These are phyloP conservation scores for Trypanosoma mega DNA, from an alignment of 208 protist genomes.

Conservation along the genomic window DNA sequence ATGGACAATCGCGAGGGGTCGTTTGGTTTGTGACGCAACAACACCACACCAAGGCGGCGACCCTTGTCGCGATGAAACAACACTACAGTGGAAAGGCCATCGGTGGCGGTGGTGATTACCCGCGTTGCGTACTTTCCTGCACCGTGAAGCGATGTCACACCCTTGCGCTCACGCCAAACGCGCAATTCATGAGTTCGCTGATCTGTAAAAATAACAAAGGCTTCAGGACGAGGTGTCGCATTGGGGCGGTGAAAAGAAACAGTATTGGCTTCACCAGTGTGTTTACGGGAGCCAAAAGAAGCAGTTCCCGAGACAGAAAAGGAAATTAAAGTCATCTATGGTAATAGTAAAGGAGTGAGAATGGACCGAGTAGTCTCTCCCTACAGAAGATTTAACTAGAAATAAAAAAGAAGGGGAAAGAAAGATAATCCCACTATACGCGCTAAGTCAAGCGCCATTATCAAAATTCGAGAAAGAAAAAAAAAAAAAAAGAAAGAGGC, in stretches of 20 bases:
- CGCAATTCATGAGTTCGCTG: constrained; percentile 17
- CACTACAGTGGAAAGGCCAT: constrained; percentile 21
- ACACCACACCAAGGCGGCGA: constrained; percentile 21
- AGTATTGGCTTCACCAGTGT: constrained; percentile 5
- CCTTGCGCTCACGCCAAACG: constrained; percentile 22
- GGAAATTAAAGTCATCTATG: neutral
- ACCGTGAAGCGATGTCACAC: constrained; percentile 15
- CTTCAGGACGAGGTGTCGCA: neutral
- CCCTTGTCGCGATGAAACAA: constrained; percentile 34
- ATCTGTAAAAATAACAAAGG: constrained; percentile 21
- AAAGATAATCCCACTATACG: neutral
- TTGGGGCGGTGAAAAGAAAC: neutral
- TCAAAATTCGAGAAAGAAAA: constrained; percentile 7
- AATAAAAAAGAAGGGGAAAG: neutral
- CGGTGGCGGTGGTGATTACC: constrained; percentile 15
- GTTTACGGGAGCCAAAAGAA: constrained; percentile 15
- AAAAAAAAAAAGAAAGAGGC: constrained; percentile 12
- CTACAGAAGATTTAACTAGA: constrained; percentile 4
- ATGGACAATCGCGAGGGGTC: constrained; percentile 11
- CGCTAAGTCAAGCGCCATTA: neutral
- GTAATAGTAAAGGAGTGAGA: too few species aligned
- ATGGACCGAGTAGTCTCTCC: too few species aligned
- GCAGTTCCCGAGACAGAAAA: neutral
- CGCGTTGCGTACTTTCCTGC: constrained; percentile 29
- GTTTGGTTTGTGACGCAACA: constrained; percentile 22